Percentiles rank a stretch among this genome's conserved stretches.
Conservation (phyloP, 1,139 yeast species). For the Lodderomyces oxycetoniae region DNA sequence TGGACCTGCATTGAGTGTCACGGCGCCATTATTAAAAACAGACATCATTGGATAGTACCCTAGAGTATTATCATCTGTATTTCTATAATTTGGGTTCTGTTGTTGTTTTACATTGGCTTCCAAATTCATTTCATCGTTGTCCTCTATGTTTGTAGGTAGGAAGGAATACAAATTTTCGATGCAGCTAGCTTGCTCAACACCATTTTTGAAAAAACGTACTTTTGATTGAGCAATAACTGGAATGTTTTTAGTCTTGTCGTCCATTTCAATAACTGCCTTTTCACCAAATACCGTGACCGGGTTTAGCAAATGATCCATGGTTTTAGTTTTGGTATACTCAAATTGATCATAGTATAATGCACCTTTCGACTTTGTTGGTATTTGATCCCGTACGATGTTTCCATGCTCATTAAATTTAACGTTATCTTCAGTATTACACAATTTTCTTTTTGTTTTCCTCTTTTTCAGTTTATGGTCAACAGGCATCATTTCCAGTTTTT, state of each 20-base stretch:
- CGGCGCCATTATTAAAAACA: constrained; percentile 76
- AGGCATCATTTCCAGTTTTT: constrained; percentile 9
- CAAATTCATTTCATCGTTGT: constrained; percentile 21
- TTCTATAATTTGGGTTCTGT: constrained; percentile 45
- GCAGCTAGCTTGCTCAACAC: constrained; percentile 48
- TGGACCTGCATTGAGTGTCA: constrained; percentile 66
- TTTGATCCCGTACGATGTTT: constrained; percentile 68
- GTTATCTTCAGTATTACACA: constrained; percentile 17
- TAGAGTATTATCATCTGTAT: constrained; percentile 71
- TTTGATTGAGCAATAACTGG: constrained; percentile 53
- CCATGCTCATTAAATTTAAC: constrained; percentile 20
- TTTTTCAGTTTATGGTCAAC: constrained; percentile 14
- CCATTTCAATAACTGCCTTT: constrained; percentile 42
- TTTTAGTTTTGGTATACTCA: constrained; percentile 74
- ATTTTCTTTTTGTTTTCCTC: constrained; percentile 16
- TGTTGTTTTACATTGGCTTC: constrained; percentile 39
- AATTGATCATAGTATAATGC: constrained; percentile 79
- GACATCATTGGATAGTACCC: constrained; percentile 93
- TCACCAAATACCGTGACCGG: constrained; percentile 73
- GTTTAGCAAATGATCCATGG: constrained; percentile 69
- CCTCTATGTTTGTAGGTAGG: constrained; percentile 48
- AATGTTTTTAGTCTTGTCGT: constrained; percentile 22
- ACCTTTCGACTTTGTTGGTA: constrained; percentile 79
- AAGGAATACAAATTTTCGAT: constrained; percentile 71
- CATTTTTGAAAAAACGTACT: constrained; percentile 72